phyloP scores from a whole-genome alignment of 1,284 basidiomycete genomes.

The Leucoagaricus sp. region DNA sequence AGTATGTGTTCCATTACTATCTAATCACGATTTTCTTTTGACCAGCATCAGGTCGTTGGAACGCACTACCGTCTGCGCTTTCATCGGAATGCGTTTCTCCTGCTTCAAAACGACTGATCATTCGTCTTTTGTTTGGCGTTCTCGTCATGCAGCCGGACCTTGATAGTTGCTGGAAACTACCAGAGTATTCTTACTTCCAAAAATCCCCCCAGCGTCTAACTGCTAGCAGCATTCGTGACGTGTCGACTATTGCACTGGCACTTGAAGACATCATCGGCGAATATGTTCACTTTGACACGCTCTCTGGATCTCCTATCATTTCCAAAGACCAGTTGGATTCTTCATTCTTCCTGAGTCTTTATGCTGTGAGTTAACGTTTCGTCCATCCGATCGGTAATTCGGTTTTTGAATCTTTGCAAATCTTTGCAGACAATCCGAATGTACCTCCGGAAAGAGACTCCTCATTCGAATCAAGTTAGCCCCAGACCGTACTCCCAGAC shows the following conservation, averaged over 20 bases:
- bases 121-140: slow-evolving; percentile 53
- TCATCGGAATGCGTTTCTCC: slow-evolving; percentile 52
- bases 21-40: not conserved
- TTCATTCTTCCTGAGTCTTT: slow-evolving; percentile 10
- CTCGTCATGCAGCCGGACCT: slow-evolving; percentile 54
- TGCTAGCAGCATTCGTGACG: not conserved
- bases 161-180: slow-evolving; percentile 14
- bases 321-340: not conserved
- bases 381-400: no score
- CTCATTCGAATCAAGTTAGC: not conserved
- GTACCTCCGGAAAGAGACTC: not conserved
- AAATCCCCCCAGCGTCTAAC: not conserved
- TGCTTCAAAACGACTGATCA: slow-evolving; percentile 56
- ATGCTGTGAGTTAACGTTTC: slow-evolving; percentile 13
- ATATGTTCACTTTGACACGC: not conserved
- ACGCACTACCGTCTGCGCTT: slow-evolving; percentile 43
- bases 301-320: not conserved
- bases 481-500: slow-evolving; percentile 3
- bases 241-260: not conserved
- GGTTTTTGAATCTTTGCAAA: not conserved
- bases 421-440: not conserved
- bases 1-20: slow-evolving; percentile 35
- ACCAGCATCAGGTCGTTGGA: slow-evolving; percentile 49
- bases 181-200: slow-evolving; percentile 1
- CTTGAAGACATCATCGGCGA: slow-evolving; percentile 7